phyloP scores from a whole-genome alignment of 192 early-diverging fungal genomes.

The Backusella morwellensis region DNA sequence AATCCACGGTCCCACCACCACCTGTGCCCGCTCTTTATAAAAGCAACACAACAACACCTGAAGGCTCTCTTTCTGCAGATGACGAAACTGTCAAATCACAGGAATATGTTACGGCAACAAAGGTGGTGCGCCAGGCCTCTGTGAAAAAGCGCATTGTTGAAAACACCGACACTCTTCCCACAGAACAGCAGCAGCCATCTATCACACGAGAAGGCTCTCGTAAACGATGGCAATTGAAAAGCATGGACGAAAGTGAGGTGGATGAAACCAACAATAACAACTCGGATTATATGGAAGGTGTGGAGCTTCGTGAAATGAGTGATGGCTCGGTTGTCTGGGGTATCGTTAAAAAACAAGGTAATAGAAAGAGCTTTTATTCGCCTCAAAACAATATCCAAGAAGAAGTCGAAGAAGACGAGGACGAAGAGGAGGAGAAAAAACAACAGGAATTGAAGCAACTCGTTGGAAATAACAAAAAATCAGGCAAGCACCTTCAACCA shows the following conservation, averaged over 20 bases:
- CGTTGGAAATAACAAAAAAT: slow-evolving; percentile 7
- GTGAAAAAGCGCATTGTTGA: background rate
- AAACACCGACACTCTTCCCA: too few relatives aligned
- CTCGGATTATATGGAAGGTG: slow-evolving; percentile 18
- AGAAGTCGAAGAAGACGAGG: slow-evolving; percentile 13
- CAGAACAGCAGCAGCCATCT: background rate
- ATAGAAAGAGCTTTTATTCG: slow-evolving; percentile 23
- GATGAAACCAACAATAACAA: background rate
- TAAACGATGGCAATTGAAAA: background rate
- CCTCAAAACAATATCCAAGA: slow-evolving; percentile 4
- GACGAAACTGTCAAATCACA: slow-evolving; percentile 5
- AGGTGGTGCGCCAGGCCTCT: slow-evolving; percentile 8
- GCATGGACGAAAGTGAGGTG: background rate
- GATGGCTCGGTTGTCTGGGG: slow-evolving; percentile 36
- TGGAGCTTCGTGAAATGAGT: slow-evolving; percentile 39
- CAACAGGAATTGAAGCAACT: slow-evolving; percentile 25
- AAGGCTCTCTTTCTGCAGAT: background rate
- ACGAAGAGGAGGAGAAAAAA: background rate
- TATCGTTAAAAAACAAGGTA: slow-evolving; percentile 25
- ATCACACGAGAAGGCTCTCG: slow-evolving; percentile 6
- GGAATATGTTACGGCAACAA: slow-evolving; percentile 10
- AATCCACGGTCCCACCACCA: background rate
- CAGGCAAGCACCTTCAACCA: background rate
- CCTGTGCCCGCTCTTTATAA: background rate
- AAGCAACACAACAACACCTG: background rate